Base-by-base conservation (phyloP, 345 rosid species). In the Pistacia atlantica region DNA sequence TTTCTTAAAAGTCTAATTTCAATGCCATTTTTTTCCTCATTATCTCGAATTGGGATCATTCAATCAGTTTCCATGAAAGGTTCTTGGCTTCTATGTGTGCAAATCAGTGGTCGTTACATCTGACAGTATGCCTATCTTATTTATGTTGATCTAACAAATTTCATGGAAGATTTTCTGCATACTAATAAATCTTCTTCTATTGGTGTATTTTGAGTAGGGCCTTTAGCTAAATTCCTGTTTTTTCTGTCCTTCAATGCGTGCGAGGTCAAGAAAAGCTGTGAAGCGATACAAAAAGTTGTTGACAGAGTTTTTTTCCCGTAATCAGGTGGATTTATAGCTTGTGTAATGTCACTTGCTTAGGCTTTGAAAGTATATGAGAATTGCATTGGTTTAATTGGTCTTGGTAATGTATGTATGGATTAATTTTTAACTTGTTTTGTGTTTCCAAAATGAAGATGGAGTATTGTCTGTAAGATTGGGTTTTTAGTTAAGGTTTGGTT, bases 201-300 rank as follows among this genome's bases (percentile, higher is more conserved):
- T 25, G 25, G 25, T 25, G 25, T 25, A 25, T 25, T 25, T 25
- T 25, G 25, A 25, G 25, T 25, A 25, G 0, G 25, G 25, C 25
- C 25, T 25, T 25, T 25, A 0, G 25, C 25, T 25, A 25, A 92
- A 83, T 90, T 96, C 93, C 88, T 95, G 98, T 87, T 86, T 89
- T 90, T 87, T 89, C 77, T 93, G 99, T 79, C 99, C 99, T 73
- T 89, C 99, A 17, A 42, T 95, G 90, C 90, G 99, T 54, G 92
- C 98, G 28, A 87, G 99, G 84, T 95, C 99, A 67, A 85, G 98
- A 37, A 97, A 95, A 87, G 98, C 99, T 0, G 96, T 93, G 75
- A 92, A 80, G 79, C 95, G 97, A 20, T 95, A 95, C 85, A 95
- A 93, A 91, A 89, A 93, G 80, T 78, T 95, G 84, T 84, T 95